phyloP scores from a whole-genome alignment of 768 basidiomycete genomes.

The Dioszegia aurantiaca region DNA sequence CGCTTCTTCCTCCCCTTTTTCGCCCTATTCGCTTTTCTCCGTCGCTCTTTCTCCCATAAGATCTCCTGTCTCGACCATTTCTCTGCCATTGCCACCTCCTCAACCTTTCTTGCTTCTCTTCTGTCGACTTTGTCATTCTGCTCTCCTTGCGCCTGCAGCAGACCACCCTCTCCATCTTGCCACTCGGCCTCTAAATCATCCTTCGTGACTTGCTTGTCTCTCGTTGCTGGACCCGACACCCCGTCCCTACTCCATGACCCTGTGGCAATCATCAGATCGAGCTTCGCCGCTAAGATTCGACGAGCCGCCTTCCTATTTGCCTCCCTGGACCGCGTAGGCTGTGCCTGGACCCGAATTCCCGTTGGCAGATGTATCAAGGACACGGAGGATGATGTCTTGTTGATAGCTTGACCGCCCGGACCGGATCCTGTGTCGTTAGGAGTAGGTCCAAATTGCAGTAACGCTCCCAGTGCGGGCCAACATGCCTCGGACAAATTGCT shows the following conservation, averaged over 20 bases:
- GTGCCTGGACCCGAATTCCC: slow-evolving; percentile 78
- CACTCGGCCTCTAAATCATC: background rate
- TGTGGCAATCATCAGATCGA: slow-evolving; percentile 61
- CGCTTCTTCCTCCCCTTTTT: slow-evolving; percentile 64
- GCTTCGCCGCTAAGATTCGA: slow-evolving; percentile 59
- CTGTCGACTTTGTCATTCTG: background rate
- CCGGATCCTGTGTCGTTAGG: slow-evolving; percentile 65
- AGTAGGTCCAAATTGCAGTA: background rate
- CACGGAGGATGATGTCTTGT: slow-evolving; percentile 80
- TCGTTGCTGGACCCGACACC: background rate
- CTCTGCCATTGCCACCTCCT: slow-evolving; percentile 8
- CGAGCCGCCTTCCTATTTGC: slow-evolving; percentile 77
- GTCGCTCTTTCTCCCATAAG: slow-evolving; percentile 67
- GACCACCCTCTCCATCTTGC: background rate
- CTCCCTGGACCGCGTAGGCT: slow-evolving; percentile 78
- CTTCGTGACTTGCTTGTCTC: background rate
- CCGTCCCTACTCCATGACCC: slow-evolving; percentile 4
- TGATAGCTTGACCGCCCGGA: slow-evolving; percentile 94
- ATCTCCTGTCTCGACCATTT: slow-evolving; percentile 63
- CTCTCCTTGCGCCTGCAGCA: too few relatives aligned
- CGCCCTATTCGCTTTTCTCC: slow-evolving; percentile 68
- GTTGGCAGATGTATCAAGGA: slow-evolving; percentile 85
- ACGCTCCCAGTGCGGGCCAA: too few relatives aligned
- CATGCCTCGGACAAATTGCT: slow-evolving; percentile 80
- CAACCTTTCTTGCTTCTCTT: slow-evolving; percentile 4